Evolutionary conservation across 2,329 filamentous ascomycete species (phyloP), one percentile per base, ranked within the genome.

Genomic region (Pestalotiopsis sp.): DNA sequence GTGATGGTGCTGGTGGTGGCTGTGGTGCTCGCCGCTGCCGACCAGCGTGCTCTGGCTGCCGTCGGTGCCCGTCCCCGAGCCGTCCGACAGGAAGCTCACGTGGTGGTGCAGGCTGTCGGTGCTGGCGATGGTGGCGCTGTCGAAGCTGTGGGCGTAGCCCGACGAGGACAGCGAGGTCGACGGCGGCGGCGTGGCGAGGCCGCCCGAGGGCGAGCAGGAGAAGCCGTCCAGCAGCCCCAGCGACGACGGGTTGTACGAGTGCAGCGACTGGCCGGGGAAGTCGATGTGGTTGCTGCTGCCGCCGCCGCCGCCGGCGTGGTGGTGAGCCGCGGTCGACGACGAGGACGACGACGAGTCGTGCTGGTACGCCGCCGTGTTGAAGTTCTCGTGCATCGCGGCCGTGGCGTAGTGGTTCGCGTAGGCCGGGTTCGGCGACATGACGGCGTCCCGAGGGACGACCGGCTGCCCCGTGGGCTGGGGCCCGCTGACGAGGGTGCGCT

Each of bases 381-480:
- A 84, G 66, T 86, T 86, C 77, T 90, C 88, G 67, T 82, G 86
- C 86, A 89, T 89, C 44, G 81, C 80, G 0, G 86, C 84, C 26
- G 58, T 61, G 58, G 81, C 81, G 67, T 88, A 75, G 68, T 88
- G 85, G 71, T 88, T 85, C 70, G 82, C 81, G 71, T 80, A 84
- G 17, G 76, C 76, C 2, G 83, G 85, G 65, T 82, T 84, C 0
- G 86, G 86, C 7, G 85, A 87, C 84, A 87, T 86, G 77, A 88
- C 76, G 52, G 79, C 77, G 66, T 86, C 83, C 11, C 81, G 75
- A 22, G 76, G 75, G 10, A 81, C 80, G 9, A 35, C 7, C 30
- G 30, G 30, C 30, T 7, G 30, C 30, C 30, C 30, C 30, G 11
- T 61, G 71, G 80, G 79, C 35, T 75, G 72, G 20, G 73, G 68